These are phyloP conservation scores for Pseudozyma sp. DNA, from an alignment of 1,284 basidiomycete genomes.

Conservation along the genomic window DNA sequence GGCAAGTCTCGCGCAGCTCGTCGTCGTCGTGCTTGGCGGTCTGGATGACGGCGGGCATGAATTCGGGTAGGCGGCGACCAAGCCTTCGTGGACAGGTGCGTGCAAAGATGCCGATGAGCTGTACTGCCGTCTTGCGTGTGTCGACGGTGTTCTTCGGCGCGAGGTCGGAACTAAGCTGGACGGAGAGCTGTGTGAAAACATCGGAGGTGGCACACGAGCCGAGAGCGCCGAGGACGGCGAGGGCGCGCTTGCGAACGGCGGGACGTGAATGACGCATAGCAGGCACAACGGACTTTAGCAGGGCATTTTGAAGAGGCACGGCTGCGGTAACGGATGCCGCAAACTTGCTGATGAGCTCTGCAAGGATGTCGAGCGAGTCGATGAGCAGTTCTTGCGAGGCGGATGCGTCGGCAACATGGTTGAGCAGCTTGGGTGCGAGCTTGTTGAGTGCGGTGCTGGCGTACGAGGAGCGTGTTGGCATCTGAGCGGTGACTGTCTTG, in stretches of 20 bases:
- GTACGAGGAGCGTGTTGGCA: conserved; percentile 82
- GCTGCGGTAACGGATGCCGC: conserved; percentile 69
- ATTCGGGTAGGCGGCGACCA: conserved; percentile 51
- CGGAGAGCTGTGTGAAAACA: conserved; percentile 56
- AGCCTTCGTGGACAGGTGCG: conserved; percentile 58
- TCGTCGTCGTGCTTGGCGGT: conserved; percentile 82
- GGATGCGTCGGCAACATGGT: conserved; percentile 71
- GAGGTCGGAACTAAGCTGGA: conserved; percentile 46
- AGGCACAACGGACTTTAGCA: conserved; percentile 77
- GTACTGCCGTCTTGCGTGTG: conserved; percentile 79
- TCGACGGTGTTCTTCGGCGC: conserved; percentile 67
- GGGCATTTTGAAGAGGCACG: conserved; percentile 71
- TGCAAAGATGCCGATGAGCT: conserved; percentile 78
- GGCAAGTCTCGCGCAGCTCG: conserved; percentile 69
- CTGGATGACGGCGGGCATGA: conserved; percentile 76
- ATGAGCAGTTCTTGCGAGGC: conserved; percentile 84
- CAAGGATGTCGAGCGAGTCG: conserved; percentile 89
- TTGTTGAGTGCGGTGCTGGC: conserved; percentile 84
- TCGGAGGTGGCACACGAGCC: conserved; percentile 63
- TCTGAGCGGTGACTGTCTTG: conserved; percentile 91
- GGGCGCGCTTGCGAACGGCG: conserved; percentile 56
- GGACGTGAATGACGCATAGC: conserved; percentile 52
- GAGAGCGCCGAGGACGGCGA: conserved; percentile 77
- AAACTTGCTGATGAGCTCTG: conserved; percentile 84
- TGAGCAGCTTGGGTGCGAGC: conserved; percentile 84